Conservation (phyloP, 345 rosid species). For the Iberis pinnata region DNA sequence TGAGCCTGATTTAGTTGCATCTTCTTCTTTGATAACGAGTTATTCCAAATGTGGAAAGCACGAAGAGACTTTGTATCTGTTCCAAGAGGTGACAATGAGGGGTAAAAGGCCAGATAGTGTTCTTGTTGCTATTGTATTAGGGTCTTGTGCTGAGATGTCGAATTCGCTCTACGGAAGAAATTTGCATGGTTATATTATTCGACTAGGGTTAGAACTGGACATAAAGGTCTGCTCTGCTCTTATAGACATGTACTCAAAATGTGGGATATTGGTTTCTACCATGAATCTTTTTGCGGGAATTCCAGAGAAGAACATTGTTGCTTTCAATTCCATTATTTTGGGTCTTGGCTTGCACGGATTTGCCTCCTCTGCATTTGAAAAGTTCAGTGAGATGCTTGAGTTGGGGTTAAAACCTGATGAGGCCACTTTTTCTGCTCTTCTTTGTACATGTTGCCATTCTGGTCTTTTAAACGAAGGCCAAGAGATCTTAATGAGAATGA, state of each 20-base stretch:
- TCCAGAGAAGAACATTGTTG: constrained; percentile 39
- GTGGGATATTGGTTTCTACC: constrained; percentile 50
- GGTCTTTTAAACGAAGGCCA: constrained; percentile 56
- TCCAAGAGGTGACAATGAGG: constrained; percentile 38
- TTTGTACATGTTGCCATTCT: constrained; percentile 70
- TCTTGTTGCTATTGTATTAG: constrained; percentile 49
- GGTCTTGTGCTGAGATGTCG: constrained; percentile 53
- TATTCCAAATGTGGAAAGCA: constrained; percentile 52
- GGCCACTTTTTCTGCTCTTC: constrained; percentile 69
- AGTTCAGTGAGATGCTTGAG: constrained; percentile 46
- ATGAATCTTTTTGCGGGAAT: constrained; percentile 42
- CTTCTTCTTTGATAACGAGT: constrained; percentile 70
- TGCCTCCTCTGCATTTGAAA: constrained; percentile 52
- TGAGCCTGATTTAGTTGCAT: constrained; percentile 63
- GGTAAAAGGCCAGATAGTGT: constrained; percentile 54
- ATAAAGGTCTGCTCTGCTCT: constrained; percentile 66
- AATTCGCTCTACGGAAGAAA: constrained; percentile 42
- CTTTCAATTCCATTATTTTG: constrained; percentile 62
- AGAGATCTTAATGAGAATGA: constrained; percentile 58
- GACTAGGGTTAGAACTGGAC: constrained; percentile 48
- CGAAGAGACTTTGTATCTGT: constrained; percentile 42
- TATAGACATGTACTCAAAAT: constrained; percentile 72
- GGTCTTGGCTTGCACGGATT: constrained; percentile 71
- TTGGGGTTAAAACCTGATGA: constrained; percentile 53
- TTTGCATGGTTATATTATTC: constrained; percentile 54